phyloP scores from a whole-genome alignment of 345 rosid genomes.

The Turnera subulata region DNA sequence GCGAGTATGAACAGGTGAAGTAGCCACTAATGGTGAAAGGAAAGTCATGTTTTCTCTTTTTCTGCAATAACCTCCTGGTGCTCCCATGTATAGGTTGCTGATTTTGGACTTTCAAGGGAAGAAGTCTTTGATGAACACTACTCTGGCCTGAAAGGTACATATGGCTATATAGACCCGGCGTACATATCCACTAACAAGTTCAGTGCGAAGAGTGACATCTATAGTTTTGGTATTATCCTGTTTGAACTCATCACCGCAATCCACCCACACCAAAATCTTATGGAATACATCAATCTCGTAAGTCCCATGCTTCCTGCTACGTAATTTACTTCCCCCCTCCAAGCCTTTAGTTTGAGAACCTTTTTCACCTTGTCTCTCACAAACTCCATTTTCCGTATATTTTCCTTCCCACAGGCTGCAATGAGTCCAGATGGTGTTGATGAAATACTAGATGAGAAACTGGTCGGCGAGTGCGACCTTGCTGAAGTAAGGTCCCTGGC shows the following conservation, averaged over 20 bases:
- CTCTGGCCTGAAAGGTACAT: conserved; percentile 87
- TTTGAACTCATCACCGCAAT: conserved; percentile 92
- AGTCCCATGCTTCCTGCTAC: conserved; percentile 16
- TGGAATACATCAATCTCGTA: conserved; percentile 90
- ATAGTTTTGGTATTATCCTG: conserved; percentile 86
- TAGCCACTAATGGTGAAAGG: too few species aligned
- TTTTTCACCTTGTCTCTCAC: background rate
- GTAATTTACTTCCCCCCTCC: background rate
- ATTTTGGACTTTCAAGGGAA: conserved; percentile 92
- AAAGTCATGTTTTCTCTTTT: background rate
- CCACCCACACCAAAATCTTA: conserved; percentile 87
- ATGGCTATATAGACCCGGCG: conserved; percentile 85
- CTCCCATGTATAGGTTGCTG: conserved; percentile 61
- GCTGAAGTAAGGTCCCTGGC: conserved; percentile 73
- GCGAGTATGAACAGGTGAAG: too few species aligned
- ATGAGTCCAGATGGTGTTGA: conserved; percentile 85
- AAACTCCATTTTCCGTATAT: background rate
- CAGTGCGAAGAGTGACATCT: conserved; percentile 84
- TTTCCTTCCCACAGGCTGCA: conserved; percentile 47
- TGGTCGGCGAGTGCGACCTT: conserved; percentile 53
- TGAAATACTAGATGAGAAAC: conserved; percentile 72
- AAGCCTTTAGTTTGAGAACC: background rate
- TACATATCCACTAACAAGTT: conserved; percentile 78
- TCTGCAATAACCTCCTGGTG: conserved; percentile 2
- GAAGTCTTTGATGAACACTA: conserved; percentile 65